A percentile compares a stretch with the other conserved stretches of the same genome.
Conservation (phyloP, 75 land plant species). For the Isoetes taiwanensis region DNA sequence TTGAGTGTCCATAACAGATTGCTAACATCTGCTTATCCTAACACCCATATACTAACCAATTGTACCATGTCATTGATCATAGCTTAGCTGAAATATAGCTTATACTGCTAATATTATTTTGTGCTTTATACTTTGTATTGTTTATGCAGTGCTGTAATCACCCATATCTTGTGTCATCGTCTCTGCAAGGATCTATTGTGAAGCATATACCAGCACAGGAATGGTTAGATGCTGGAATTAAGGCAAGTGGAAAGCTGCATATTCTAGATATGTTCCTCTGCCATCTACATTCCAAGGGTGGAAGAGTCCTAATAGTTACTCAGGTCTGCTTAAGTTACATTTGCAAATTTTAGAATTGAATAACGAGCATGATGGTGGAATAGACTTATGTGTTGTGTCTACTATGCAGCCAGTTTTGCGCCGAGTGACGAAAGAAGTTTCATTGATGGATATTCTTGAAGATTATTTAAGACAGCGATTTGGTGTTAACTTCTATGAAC, state of each 20-base stretch:
- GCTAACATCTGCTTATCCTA: no score
- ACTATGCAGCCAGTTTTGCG: no score
- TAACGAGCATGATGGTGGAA: no score
- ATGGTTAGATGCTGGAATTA: conserved; percentile 45
- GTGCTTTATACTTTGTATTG: no score
- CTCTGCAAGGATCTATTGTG: conserved; percentile 24
- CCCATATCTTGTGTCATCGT: conserved; percentile 53
- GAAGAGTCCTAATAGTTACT: conserved; percentile 12
- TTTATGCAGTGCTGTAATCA: conserved; percentile 71
- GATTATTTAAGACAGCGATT: conserved; percentile 63
- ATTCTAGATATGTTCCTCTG: conserved; percentile 53
- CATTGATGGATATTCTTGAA: conserved; percentile 59
- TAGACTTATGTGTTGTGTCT: no score
- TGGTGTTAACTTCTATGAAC: conserved; percentile 77
- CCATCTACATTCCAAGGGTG: background rate
- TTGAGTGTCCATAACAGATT: no score
- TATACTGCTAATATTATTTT: no score
- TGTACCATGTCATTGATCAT: no score
- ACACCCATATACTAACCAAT: no score
- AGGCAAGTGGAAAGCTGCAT: conserved; percentile 76
- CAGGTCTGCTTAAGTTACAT: no score
- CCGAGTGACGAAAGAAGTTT: conserved; percentile 19
- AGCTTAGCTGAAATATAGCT: no score
- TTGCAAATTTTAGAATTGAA: no score
- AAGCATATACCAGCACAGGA: conserved; percentile 23